phyloP scores from a whole-genome alignment of 345 rosid genomes.

The Chamaenerion angustifolium region DNA sequence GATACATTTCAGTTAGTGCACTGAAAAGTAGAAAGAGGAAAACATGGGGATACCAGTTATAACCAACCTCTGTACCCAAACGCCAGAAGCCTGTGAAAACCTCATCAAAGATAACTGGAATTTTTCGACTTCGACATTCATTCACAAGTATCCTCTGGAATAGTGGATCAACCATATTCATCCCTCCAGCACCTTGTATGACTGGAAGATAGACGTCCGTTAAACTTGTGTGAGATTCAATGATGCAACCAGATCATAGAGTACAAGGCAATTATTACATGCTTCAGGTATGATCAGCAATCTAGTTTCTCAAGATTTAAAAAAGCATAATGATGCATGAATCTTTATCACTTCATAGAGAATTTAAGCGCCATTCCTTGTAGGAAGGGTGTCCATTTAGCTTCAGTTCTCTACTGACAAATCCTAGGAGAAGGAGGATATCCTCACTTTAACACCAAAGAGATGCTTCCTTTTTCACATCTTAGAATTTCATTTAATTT shows the following conservation, averaged over 20 bases:
- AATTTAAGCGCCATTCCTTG: too few relatives aligned
- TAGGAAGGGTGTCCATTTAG: too few relatives aligned
- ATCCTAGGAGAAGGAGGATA: too few relatives aligned
- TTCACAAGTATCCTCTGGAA: constrained; percentile 74
- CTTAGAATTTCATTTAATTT: too few relatives aligned
- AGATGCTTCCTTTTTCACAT: neutral
- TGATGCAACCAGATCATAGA: too few relatives aligned
- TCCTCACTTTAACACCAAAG: neutral
- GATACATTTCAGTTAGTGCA: neutral
- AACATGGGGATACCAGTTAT: constrained; percentile 1
- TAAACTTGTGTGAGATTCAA: too few relatives aligned
- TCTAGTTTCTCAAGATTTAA: neutral
- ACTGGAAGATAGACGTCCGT: constrained; percentile 26
- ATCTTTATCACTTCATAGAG: neutral
- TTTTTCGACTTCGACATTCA: constrained; percentile 56
- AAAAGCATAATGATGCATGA: neutral
- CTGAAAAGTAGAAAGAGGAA: neutral
- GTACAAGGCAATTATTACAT: too few relatives aligned
- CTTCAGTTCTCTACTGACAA: too few relatives aligned
- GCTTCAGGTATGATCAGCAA: neutral
- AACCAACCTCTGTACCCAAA: constrained; percentile 73
- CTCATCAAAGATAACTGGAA: constrained; percentile 92
- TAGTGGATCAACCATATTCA: constrained; percentile 95
- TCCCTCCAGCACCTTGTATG: constrained; percentile 91
- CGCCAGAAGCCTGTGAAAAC: constrained; percentile 98